A percentile compares a stretch with the other conserved stretches of the same genome.
Conservation (phyloP, 2,329 filamentous ascomycete genomes). For the Fusarium haematococcum region DNA sequence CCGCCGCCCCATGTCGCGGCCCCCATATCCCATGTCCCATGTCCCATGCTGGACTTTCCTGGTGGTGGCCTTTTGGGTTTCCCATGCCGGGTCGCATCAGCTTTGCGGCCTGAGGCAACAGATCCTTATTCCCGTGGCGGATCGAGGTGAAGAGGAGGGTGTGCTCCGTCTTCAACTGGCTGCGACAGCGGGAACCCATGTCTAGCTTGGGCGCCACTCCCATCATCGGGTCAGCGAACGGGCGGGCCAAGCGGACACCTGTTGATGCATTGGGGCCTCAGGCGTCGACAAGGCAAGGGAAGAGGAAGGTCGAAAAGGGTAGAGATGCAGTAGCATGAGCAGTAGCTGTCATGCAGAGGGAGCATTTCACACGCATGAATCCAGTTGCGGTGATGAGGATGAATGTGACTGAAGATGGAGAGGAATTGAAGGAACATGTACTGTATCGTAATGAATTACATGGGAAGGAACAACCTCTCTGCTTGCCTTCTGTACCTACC, state of each 20-base stretch:
- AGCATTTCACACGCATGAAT: constrained; percentile 11
- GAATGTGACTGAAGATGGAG: background rate
- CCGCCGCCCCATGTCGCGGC: constrained; percentile 17
- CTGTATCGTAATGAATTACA: background rate
- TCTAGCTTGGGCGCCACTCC: constrained; percentile 43
- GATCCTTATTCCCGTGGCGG: constrained; percentile 41
- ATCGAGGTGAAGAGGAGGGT: constrained; percentile 29
- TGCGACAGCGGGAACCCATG: constrained; percentile 37
- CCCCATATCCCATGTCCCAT: constrained; percentile 17
- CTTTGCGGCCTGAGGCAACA: constrained; percentile 38
- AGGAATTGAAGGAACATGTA: background rate
- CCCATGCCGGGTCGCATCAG: constrained; percentile 40
- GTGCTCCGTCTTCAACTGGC: constrained; percentile 35
- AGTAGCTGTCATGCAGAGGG: constrained; percentile 13
- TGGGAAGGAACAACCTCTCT: background rate
- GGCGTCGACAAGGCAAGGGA: constrained; percentile 10
- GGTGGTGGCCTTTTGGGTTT: constrained; percentile 41
- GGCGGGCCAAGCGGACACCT: constrained; percentile 36
- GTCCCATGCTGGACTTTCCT: constrained; percentile 16
- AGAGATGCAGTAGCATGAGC: constrained; percentile 31
- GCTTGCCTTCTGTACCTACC: background rate
- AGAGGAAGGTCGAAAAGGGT: constrained; percentile 8
- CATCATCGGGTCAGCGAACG: constrained; percentile 45
- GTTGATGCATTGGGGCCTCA: constrained; percentile 26
- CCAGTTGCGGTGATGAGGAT: constrained; percentile 4